Conservation (phyloP, 306 rosid species). For the Rosa persica region DNA sequence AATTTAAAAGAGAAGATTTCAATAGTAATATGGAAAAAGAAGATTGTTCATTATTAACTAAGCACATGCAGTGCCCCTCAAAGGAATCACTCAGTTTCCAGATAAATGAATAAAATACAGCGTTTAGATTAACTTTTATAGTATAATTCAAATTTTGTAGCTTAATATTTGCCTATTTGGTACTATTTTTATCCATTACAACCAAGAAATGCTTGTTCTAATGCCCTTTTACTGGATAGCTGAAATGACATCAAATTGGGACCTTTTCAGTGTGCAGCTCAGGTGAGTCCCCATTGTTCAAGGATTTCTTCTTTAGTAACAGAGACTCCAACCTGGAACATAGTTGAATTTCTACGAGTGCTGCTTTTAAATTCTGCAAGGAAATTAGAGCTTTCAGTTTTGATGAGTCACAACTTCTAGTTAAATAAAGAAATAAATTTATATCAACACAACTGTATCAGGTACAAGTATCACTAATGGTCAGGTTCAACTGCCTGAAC, state of each 20-base stretch:
- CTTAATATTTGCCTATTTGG: background rate
- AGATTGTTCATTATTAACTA: background rate
- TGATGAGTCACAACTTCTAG: background rate
- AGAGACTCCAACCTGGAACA: conserved; percentile 70
- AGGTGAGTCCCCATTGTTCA: conserved; percentile 59
- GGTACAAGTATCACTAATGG: background rate
- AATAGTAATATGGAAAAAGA: background rate
- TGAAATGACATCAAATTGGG: conserved; percentile 30
- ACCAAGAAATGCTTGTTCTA: background rate
- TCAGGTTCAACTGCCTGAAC: background rate
- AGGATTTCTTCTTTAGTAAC: conserved; percentile 65
- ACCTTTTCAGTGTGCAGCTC: conserved; percentile 76
- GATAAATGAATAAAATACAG: background rate
- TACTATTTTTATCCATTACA: background rate
- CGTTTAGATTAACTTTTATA: background rate
- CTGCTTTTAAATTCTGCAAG: conserved; percentile 61
- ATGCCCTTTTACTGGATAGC: background rate
- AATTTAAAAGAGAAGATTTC: conserved; percentile 26
- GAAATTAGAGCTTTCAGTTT: conserved; percentile 24
- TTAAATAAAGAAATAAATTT: background rate
- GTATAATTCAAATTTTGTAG: background rate
- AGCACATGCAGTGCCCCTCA: background rate
- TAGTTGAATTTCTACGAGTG: conserved; percentile 47
- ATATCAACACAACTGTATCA: background rate
- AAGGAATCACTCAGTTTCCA: background rate